These are phyloP conservation scores for Mallotus repandus DNA, from an alignment of 441 rosid species.

Conservation along the genomic window DNA sequence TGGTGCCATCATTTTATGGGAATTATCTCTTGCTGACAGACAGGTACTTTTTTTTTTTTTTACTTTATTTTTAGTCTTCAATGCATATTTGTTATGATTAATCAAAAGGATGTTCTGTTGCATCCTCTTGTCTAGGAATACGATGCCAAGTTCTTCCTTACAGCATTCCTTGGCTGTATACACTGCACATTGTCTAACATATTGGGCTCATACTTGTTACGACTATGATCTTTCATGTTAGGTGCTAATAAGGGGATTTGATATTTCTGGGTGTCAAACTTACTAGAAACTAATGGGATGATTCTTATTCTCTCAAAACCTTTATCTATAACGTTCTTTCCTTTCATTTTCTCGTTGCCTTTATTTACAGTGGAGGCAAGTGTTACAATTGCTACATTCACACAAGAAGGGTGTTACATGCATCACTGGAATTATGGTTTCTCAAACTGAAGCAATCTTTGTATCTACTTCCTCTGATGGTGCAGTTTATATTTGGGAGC, in stretches of 20 bases:
- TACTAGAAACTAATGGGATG: neutral
- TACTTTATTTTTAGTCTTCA: neutral
- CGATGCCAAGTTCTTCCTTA: neutral
- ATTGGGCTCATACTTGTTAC: neutral
- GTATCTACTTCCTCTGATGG: conserved; percentile 92
- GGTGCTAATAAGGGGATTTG: neutral
- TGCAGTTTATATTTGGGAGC: conserved; percentile 64
- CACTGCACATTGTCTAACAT: neutral
- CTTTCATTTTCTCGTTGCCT: conserved; percentile 7
- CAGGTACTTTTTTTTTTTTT: conserved; percentile 40
- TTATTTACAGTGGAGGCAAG: conserved; percentile 67
- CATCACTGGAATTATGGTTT: conserved; percentile 67
- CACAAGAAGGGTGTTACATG: conserved; percentile 94
- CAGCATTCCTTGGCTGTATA: neutral
- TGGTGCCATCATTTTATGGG: conserved; percentile 78
- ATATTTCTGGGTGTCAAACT: neutral
- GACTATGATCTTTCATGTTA: neutral
- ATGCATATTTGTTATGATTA: neutral
- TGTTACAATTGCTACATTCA: conserved; percentile 62
- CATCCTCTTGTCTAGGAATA: neutral
- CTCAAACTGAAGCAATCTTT: conserved; percentile 57
- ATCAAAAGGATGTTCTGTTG: neutral
- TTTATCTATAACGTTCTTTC: neutral
- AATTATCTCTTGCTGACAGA: conserved; percentile 45
- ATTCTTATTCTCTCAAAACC: neutral